Conservation (phyloP, 192 early-diverging fungal species). For the Podila horticola region DNA sequence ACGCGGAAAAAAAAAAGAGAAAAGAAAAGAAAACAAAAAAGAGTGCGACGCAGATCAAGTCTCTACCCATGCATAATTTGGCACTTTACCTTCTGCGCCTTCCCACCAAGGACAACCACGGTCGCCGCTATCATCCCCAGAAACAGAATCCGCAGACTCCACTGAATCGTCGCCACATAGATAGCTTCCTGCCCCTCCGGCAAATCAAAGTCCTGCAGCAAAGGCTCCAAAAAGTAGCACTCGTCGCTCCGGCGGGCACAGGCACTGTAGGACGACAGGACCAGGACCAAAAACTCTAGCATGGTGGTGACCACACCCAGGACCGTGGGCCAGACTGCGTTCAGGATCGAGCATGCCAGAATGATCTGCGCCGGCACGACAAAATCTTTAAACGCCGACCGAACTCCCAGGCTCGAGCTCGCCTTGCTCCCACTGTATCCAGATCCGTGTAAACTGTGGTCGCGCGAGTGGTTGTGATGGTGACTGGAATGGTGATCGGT, state of each 20-base stretch:
- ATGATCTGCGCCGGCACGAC: conserved; percentile 47
- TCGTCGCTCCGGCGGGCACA: conserved; percentile 39
- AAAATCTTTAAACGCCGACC: conserved; percentile 52
- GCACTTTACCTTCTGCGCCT: conserved; percentile 22
- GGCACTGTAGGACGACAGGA: conserved; percentile 40
- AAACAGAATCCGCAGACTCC: conserved; percentile 34
- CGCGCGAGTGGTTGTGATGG: not conserved
- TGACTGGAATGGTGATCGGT: conserved; percentile 18
- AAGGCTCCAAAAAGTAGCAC: conserved; percentile 45
- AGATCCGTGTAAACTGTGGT: conserved; percentile 29
- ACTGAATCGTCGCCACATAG: conserved; percentile 40
- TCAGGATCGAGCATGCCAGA: conserved; percentile 40
- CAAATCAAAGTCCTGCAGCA: conserved; percentile 18
- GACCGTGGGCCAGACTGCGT: conserved; percentile 41
- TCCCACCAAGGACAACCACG: conserved; percentile 8
- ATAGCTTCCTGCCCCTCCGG: conserved; percentile 30
- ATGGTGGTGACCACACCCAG: conserved; percentile 21
- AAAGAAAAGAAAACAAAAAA: not conserved
- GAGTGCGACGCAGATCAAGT: not conserved
- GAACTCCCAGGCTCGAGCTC: conserved; percentile 41
- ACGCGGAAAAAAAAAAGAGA: not conserved
- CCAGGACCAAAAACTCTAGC: conserved; percentile 31
- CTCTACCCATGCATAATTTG: not conserved
- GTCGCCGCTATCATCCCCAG: conserved; percentile 9
- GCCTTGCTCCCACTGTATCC: conserved; percentile 17